These are phyloP conservation scores for Friedmanniomyces endolithicus DNA, from an alignment of 495 filamentous ascomycete species.

Conservation along the genomic window DNA sequence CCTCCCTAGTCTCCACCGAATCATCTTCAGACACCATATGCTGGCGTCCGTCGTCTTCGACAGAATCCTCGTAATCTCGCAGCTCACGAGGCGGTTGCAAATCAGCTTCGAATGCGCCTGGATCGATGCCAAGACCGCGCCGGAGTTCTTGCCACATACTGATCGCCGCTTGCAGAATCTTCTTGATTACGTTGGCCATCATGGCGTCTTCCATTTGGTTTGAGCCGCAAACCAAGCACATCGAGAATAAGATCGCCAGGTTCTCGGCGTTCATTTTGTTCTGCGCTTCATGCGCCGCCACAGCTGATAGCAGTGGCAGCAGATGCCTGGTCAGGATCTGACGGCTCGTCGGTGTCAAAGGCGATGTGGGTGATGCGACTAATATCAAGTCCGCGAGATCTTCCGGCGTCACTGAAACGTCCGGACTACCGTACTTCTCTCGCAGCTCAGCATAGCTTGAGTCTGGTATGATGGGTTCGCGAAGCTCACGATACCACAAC, in stretches of 20 bases:
- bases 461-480: conserved; percentile 38
- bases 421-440: conserved; percentile 25
- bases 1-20: conserved; percentile 11
- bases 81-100: conserved; percentile 23
- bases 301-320: conserved; percentile 38
- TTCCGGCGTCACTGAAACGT: conserved; percentile 19
- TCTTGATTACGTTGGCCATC: conserved; percentile 33
- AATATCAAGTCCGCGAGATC: conserved; percentile 27
- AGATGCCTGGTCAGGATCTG: conserved; percentile 39
- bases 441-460: conserved; percentile 33
- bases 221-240: conserved; percentile 33
- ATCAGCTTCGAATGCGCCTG: conserved; percentile 19
- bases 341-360: conserved; percentile 30
- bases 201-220: conserved; percentile 37
- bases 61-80: conserved; percentile 31
- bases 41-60: conserved; percentile 20
- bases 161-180: conserved; percentile 33
- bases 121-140: conserved; percentile 22
- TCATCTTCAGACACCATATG: conserved; percentile 5
- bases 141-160: conserved; percentile 29
- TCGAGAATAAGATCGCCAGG: conserved; percentile 40
- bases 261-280: conserved; percentile 45
- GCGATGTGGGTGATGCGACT: conserved; percentile 31
- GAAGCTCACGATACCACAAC: conserved; percentile 43
- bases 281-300: conserved; percentile 31